phyloP scores from a whole-genome alignment of 176 grass and related monocot genomes.

The Oryza glaberrima region DNA sequence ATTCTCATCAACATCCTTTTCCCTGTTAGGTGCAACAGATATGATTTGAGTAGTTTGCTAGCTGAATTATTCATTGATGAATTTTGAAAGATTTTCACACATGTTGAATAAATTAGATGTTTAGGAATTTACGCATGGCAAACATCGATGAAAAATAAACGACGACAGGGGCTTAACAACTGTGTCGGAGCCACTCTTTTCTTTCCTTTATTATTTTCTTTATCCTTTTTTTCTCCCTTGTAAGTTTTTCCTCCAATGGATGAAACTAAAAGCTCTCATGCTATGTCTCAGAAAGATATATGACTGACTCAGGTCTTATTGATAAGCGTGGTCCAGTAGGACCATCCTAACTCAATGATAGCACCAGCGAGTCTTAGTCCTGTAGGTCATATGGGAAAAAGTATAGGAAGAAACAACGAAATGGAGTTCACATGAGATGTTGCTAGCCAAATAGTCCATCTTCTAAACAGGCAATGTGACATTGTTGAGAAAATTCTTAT shows the following conservation, averaged over 20 bases:
- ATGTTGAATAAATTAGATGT: not conserved
- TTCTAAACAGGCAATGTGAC: conserved; percentile 6
- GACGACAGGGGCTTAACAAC: not conserved
- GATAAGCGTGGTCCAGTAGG: not conserved
- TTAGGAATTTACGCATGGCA: not conserved
- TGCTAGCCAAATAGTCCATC: not conserved
- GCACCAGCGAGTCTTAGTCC: not conserved
- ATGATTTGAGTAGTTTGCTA: not conserved
- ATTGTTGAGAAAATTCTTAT: conserved; percentile 20
- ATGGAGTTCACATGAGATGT: conserved; percentile 24
- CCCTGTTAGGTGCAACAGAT: not conserved
- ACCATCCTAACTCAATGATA: not conserved
- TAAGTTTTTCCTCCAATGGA: not conserved
- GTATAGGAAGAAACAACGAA: conserved; percentile 17
- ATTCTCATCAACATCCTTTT: not conserved
- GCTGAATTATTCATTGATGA: not conserved
- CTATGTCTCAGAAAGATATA: not conserved
- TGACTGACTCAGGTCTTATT: not conserved
- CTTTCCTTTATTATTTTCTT: too few species aligned
- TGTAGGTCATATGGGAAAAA: not conserved
- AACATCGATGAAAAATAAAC: not conserved
- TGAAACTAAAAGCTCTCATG: not conserved
- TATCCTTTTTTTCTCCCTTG: not conserved
- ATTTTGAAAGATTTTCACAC: not conserved
- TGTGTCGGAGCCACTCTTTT: not conserved